Evolutionary conservation across 2,329 filamentous ascomycete species (phyloP).

Genomic region (Penicillium sp.): DNA sequence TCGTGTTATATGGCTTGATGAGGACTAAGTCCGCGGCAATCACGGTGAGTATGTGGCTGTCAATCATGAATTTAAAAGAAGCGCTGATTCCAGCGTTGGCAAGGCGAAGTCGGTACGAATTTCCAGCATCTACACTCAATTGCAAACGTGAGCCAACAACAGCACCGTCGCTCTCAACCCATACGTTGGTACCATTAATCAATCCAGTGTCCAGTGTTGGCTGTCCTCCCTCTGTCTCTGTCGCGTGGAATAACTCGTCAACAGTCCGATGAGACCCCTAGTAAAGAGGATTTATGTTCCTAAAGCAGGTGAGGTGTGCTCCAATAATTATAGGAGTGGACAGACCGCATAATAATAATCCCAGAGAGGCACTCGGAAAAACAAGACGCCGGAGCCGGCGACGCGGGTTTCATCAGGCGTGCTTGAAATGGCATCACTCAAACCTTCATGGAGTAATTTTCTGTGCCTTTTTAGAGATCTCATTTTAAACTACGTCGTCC

Average conservation of each 20-base stretch:
- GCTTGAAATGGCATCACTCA: no score
- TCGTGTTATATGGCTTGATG: conserved; percentile 50
- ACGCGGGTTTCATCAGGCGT: no score
- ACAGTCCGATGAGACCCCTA: conserved; percentile 24
- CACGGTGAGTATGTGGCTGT: conserved; percentile 52
- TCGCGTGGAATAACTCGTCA: conserved; percentile 21
- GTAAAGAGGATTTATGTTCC: no score
- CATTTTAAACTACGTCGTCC: no score
- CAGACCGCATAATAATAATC: no score
- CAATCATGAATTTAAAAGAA: conserved; percentile 39
- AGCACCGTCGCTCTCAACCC: conserved; percentile 15
- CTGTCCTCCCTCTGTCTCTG: conserved; percentile 19
- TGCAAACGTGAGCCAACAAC: conserved; percentile 36
- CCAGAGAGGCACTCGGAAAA: no score
- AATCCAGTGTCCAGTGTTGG: conserved; percentile 40
- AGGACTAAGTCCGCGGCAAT: conserved; percentile 54
- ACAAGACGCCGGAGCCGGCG: no score
- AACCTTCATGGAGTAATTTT: no score
- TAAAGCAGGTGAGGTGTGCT: no score
- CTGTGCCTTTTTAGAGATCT: no score
- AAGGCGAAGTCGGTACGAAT: conserved; percentile 24
- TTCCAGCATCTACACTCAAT: conserved; percentile 45
- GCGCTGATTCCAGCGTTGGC: conserved; percentile 26
- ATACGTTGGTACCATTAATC: conserved; percentile 42
- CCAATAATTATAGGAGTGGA: no score